phyloP scores from a whole-genome alignment of 2,329 filamentous ascomycete species.

The Phialocephala subalpina region DNA sequence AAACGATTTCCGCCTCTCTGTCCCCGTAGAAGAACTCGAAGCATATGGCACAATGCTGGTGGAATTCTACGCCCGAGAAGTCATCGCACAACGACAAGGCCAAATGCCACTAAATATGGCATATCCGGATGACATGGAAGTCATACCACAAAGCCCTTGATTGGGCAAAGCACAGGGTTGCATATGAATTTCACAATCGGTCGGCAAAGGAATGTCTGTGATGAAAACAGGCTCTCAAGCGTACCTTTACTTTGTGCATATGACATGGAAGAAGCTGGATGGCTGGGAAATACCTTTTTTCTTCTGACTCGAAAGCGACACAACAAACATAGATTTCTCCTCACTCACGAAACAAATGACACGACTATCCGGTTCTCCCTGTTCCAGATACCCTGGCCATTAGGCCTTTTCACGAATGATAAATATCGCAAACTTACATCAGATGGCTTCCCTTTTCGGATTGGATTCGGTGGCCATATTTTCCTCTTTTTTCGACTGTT shows the following conservation, averaged over 20 bases:
- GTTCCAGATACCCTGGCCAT: conserved; percentile 1
- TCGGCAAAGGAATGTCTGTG: not conserved
- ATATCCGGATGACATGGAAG: conserved; percentile 33
- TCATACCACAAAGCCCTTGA: conserved; percentile 19
- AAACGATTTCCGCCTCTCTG: conserved; percentile 93
- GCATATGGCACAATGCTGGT: conserved; percentile 98
- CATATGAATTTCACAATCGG: not conserved
- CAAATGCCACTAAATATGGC: conserved; percentile 35
- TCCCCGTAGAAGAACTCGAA: conserved; percentile 94
- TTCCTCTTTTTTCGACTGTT: not conserved
- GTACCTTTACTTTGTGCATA: not conserved
- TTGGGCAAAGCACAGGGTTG: not conserved
- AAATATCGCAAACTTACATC: conserved; percentile 3
- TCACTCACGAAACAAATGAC: conserved; percentile 8
- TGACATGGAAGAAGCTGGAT: not conserved
- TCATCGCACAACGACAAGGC: conserved; percentile 66
- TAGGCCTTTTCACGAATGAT: conserved; percentile 5
- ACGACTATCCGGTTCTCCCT: conserved; percentile 4
- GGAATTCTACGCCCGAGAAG: conserved; percentile 94
- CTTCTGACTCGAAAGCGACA: not conserved
- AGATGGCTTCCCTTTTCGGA: not conserved
- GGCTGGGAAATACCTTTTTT: not conserved
- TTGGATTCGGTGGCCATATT: not conserved
- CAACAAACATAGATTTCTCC: conserved; percentile 9
- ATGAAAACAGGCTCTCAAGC: not conserved